Conservation (phyloP, 75 land plant genomes). For the Selaginella tamariscina region DNA sequence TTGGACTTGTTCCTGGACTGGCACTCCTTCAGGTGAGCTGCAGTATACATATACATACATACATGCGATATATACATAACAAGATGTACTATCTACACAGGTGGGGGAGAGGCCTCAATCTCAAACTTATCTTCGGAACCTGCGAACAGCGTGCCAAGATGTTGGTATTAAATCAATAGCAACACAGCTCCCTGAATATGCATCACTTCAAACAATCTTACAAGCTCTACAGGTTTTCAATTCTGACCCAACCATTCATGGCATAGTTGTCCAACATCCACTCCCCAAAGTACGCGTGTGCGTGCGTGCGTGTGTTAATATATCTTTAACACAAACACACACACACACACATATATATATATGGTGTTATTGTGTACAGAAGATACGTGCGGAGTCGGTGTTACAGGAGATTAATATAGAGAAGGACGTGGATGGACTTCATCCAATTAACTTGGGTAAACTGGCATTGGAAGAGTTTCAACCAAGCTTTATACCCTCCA, state of each 20-base stretch:
- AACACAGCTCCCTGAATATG: neutral
- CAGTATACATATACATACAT: too few relatives aligned
- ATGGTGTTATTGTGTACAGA: too few relatives aligned
- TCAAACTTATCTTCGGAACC: neutral
- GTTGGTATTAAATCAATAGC: neutral
- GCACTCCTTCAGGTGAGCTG: constrained; percentile 3
- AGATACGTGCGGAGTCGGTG: neutral
- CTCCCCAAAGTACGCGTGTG: neutral
- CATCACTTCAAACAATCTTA: neutral
- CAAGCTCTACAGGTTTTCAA: neutral
- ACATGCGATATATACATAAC: too few relatives aligned
- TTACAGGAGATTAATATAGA: neutral
- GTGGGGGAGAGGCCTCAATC: neutral
- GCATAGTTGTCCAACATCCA: neutral
- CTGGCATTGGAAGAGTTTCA: neutral
- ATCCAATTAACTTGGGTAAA: neutral
- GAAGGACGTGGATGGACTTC: constrained; percentile 12
- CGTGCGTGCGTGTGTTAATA: neutral
- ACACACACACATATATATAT: too few relatives aligned
- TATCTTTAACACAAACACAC: too few relatives aligned
- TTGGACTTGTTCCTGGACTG: neutral
- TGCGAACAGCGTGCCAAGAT: neutral
- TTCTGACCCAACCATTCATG: neutral
- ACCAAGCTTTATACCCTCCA: neutral
- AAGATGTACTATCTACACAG: too few relatives aligned